A percentile compares a stretch with the other conserved stretches of the same genome.
Evolutionary conservation across 139 green algal species (phyloP).

Genomic region (Micromonas commoda): DNA sequence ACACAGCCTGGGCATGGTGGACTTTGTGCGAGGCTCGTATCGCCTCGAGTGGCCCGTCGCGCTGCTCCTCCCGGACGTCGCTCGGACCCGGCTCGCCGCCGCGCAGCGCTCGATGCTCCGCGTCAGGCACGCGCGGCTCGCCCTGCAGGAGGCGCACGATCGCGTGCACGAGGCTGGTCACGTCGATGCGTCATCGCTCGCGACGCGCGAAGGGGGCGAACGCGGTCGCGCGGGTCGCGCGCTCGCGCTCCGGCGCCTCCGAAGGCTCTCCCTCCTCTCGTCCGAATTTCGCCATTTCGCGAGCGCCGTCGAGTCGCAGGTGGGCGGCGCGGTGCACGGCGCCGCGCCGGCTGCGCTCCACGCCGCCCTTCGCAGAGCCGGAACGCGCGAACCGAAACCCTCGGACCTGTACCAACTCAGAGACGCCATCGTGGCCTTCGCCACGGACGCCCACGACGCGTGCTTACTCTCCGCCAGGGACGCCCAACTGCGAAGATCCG

Average conservation of each 20-base stretch:
- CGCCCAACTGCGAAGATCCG: neutral
- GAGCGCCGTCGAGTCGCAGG: neutral
- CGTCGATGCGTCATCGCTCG: neutral
- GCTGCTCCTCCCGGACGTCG: neutral
- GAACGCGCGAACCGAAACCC: too few relatives aligned
- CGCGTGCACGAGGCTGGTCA: neutral
- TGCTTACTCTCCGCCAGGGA: neutral
- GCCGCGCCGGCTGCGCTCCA: neutral
- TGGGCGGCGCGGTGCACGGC: neutral
- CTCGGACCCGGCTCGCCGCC: neutral
- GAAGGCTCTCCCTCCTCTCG: neutral
- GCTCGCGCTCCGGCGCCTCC: neutral
- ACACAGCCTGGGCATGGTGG: neutral
- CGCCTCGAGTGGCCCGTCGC: neutral
- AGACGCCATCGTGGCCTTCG: neutral
- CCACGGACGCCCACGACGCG: neutral
- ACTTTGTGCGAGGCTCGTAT: neutral
- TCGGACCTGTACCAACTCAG: neutral
- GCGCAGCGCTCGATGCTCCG: neutral
- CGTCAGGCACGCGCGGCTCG: neutral
- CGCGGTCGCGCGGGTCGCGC: too few relatives aligned
- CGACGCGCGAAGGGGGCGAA: neutral
- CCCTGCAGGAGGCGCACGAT: neutral
- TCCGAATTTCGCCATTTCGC: neutral
- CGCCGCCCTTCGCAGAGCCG: neutral